Evolutionary conservation across 2,329 filamentous ascomycete genomes (phyloP), one percentile per base, ranked within the genome.

Genomic region (Aspergillus ochraceoroseus): DNA sequence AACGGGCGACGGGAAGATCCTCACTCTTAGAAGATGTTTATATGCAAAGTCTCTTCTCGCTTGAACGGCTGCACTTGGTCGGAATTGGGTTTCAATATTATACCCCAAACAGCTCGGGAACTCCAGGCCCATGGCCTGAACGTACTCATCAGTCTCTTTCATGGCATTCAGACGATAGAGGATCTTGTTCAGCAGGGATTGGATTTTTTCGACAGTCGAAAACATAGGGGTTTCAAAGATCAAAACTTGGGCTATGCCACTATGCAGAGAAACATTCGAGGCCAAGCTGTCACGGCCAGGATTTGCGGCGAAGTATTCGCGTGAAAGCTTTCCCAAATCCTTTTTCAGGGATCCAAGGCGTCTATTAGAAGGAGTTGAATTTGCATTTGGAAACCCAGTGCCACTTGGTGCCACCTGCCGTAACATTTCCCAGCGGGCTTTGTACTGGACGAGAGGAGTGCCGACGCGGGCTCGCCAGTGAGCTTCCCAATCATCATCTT

Each of bases 401-500:
- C n/a, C n/a, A n/a, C n/a, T n/a, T n/a, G n/a, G n/a, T n/a, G n/a
- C n/a, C n/a, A n/a, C n/a, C n/a, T n/a, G n/a, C 5, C 35, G 9
- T 3, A 38, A 27, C 5, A 5, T 5, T 14, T 22, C 12, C 35
- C 26, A 30, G 2, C 26, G n/a, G 3, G 14, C 26, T 6, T 15
- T 29, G 12, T 20, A 30, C n/a, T 14, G 7, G 5, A 20, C 17
- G n/a, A n/a, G 2, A 38, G 26, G 26, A 4, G 19, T 11, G 3
- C 35, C 27, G 6, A 14, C 12, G 7, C 26, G 17, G 2, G n/a
- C 11, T 3, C 6, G 5, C 26, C 35, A 38, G 5, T 38, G 26
- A 1, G 4, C 12, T 23, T 40, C 37, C 42, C 42, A 41, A 3
- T 44, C 28, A n/a, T 44, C 32, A 18, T 34, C n/a, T 9, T 41